Evolutionary conservation across 2,329 filamentous ascomycete genomes (phyloP).

Genomic region (Orbilia blumenaviensis): DNA sequence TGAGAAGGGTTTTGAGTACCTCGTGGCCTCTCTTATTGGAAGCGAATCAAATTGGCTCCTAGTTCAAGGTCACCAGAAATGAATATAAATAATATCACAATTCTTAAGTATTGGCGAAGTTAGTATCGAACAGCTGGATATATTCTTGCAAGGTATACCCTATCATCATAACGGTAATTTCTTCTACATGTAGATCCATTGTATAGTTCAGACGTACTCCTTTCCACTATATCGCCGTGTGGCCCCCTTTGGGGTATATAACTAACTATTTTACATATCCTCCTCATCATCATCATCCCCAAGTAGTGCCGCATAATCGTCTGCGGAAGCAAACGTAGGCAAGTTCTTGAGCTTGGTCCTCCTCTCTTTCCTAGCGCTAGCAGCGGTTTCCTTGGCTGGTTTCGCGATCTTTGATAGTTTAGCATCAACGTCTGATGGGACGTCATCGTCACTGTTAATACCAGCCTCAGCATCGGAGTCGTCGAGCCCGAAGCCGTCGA

Average conservation of each 20-base stretch:
- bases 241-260: not conserved
- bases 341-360: conserved; percentile 86
- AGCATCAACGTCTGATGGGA: conserved; percentile 49
- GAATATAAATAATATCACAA: not conserved
- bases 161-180: no score
- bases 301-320: conserved; percentile 78
- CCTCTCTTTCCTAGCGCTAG: conserved; percentile 66
- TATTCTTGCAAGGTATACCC: no score
- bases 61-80: not conserved
- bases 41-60: not conserved
- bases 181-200: no score
- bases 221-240: no score
- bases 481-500: conserved; percentile 62
- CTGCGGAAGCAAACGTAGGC: conserved; percentile 89
- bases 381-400: conserved; percentile 57
- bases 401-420: conserved; percentile 58
- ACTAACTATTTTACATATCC: conserved; percentile 41
- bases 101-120: not conserved
- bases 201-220: no score
- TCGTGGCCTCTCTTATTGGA: not conserved
- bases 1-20: not conserved
- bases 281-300: conserved; percentile 45
- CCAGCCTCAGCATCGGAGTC: conserved; percentile 62
- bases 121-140: no score
- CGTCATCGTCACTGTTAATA: conserved; percentile 56